These are phyloP conservation scores for Huntiella savannae DNA, from an alignment of 2,329 filamentous ascomycete genomes.

Conservation along the genomic window DNA sequence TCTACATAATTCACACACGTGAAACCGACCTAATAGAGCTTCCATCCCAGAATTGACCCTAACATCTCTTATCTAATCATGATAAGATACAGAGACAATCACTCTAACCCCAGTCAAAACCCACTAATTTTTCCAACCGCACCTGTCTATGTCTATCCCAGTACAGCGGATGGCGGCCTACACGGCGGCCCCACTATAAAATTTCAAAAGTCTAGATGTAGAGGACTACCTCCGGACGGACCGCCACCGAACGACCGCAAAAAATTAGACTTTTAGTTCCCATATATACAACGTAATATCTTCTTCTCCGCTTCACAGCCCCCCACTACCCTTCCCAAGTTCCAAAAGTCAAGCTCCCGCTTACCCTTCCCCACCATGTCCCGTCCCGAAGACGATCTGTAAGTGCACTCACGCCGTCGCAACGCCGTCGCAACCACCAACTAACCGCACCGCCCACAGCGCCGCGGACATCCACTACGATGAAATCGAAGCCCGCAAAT, in stretches of 20 bases:
- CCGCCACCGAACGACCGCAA: too few species aligned
- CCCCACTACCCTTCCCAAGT: background rate
- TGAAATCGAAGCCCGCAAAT: constrained; percentile 87
- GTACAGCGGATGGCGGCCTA: background rate
- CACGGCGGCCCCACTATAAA: background rate
- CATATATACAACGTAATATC: background rate
- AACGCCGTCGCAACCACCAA: background rate
- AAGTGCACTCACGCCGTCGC: constrained; percentile 13
- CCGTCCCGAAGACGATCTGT: constrained; percentile 89
- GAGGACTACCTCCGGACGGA: background rate
- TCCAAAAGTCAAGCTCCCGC: background rate
- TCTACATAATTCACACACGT: background rate
- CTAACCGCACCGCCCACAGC: constrained; percentile 25
- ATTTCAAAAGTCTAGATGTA: background rate
- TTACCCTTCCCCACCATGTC: constrained; percentile 47
- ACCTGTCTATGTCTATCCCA: background rate
- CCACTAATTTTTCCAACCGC: too few species aligned
- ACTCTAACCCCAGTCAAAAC: too few species aligned
- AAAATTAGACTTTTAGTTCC: background rate
- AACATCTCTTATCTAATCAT: background rate
- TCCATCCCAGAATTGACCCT: background rate
- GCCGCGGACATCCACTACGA: constrained; percentile 96
- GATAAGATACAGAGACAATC: background rate
- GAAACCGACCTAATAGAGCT: background rate
- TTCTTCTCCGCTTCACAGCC: background rate